These are phyloP conservation scores for Pulveroboletus ravenelii DNA, from an alignment of 768 basidiomycete species.

Conservation along the genomic window DNA sequence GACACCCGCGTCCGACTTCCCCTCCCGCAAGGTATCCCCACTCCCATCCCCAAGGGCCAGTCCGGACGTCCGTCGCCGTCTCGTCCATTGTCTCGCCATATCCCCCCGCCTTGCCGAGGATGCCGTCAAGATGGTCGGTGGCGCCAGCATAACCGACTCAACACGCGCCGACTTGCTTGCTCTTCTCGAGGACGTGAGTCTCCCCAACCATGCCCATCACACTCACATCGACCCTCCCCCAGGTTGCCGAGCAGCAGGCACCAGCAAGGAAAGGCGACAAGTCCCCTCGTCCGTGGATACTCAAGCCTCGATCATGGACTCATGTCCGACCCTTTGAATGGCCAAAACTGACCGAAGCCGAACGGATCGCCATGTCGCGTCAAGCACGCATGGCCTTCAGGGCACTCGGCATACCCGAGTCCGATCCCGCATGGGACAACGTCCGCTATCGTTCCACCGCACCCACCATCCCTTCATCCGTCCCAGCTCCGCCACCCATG, in stretches of 20 bases:
- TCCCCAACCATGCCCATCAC: too few species aligned
- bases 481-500: constrained; percentile 16
- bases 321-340: constrained; percentile 70
- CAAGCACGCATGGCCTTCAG: constrained; percentile 47
- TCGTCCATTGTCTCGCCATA: constrained; percentile 50
- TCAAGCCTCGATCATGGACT: constrained; percentile 56
- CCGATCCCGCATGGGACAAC: constrained; percentile 60
- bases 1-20: constrained; percentile 21
- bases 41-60: constrained; percentile 16
- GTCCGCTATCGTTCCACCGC: constrained; percentile 33
- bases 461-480: constrained; percentile 10
- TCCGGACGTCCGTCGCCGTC: constrained; percentile 32
- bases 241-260: constrained; percentile 49
- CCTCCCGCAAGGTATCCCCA: constrained; percentile 31
- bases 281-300: constrained; percentile 43
- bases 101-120: constrained; percentile 41
- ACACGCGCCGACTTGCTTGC: constrained; percentile 41
- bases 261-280: constrained; percentile 34
- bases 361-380: constrained; percentile 47
- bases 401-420: constrained; percentile 50
- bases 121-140: constrained; percentile 43
- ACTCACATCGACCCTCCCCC: neutral
- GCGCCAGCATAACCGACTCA: constrained; percentile 31
- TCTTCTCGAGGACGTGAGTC: constrained; percentile 49
- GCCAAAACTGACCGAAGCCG: constrained; percentile 43